Evolutionary conservation across 2,329 filamentous ascomycete species (phyloP).

Genomic region (Biscogniauxia marginata): DNA sequence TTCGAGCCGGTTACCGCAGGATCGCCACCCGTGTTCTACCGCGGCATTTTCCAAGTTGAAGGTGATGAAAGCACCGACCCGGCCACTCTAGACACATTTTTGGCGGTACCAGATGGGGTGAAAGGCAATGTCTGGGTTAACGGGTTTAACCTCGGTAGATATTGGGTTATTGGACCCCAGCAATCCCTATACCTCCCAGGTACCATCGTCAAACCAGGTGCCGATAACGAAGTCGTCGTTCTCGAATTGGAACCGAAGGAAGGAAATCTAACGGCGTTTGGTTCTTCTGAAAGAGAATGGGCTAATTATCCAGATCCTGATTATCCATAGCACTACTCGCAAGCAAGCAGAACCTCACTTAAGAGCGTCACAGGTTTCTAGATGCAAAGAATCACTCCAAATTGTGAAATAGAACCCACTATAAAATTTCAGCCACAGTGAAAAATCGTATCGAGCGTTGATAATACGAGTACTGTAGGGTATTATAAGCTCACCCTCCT

Average conservation of each 20-base stretch:
- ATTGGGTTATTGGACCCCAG: constrained; percentile 48
- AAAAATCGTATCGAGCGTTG: too few relatives aligned
- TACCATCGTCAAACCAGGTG: constrained; percentile 32
- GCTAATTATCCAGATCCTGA: constrained; percentile 32
- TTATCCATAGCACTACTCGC: constrained; percentile 9
- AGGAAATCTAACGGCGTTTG: constrained; percentile 22
- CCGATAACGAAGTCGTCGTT: constrained; percentile 40
- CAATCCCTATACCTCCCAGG: constrained; percentile 47
- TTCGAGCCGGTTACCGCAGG: too few relatives aligned
- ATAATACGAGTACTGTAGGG: too few relatives aligned
- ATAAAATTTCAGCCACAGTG: too few relatives aligned
- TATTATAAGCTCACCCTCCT: too few relatives aligned
- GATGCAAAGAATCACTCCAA: too few relatives aligned
- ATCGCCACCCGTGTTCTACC: constrained; percentile 30
- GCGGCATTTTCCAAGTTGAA: constrained; percentile 30
- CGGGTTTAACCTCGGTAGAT: constrained; percentile 43
- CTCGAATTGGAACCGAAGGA: constrained; percentile 42
- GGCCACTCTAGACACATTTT: constrained; percentile 34
- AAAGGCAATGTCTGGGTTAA: constrained; percentile 49
- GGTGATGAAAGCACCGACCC: constrained; percentile 28
- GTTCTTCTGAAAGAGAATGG: constrained; percentile 26
- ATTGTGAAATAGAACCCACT: too few relatives aligned
- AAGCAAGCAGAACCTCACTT: not conserved
- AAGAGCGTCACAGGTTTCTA: too few relatives aligned
- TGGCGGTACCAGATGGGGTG: constrained; percentile 38